Evolutionary conservation across 208 protist species (phyloP), one percentile per base, ranked within the genome.

Genomic region (Novymonas esmeraldas): DNA sequence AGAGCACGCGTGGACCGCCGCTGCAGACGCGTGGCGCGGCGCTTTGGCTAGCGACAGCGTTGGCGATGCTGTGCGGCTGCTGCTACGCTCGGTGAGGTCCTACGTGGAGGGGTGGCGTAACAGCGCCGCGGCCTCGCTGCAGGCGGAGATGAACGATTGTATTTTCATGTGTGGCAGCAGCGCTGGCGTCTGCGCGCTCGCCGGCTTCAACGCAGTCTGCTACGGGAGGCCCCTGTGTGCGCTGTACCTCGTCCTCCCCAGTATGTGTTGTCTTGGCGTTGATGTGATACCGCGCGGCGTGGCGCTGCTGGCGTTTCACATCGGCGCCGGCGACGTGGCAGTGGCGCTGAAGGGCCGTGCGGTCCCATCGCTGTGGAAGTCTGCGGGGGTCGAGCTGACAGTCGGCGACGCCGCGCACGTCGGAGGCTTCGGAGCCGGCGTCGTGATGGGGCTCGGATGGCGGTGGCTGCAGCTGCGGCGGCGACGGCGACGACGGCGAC

Each of bases 371-470:
- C 28, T n/a, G 61, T 73, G 64, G 65, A 22, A 56, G 18, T 76
- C 72, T 49, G 24, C 82, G 50, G 51, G 78, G 65, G 71, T 79
- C 6, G 76, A 67, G 14, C 70, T 78, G 66, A 78, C 73, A 20
- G 76, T 88, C 16, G 86, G 82, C 10, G 80, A 89, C 68, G 82
- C 82, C 36, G 86, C 82, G 7, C 86, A 92, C 57, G 55, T 89
- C 24, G 82, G 86, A 11, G 86, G 86, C n/a, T 89, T 88, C 60
- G 52, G 71, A 33, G 70, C 58, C 2, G 86, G 86, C 7, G 74
- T 59, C 26, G 58, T 61, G 0, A 66, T 89, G 16, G 86, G 80
- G 3, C 55, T 64, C n/a, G 9, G 66, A 0, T 87, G 81, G 81
- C 58, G 69, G 6, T 73, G 70, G 51, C 56, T 63, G 42, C 50